phyloP scores from a whole-genome alignment of 73 alveolate species.

The Tetrahymena borealis region DNA sequence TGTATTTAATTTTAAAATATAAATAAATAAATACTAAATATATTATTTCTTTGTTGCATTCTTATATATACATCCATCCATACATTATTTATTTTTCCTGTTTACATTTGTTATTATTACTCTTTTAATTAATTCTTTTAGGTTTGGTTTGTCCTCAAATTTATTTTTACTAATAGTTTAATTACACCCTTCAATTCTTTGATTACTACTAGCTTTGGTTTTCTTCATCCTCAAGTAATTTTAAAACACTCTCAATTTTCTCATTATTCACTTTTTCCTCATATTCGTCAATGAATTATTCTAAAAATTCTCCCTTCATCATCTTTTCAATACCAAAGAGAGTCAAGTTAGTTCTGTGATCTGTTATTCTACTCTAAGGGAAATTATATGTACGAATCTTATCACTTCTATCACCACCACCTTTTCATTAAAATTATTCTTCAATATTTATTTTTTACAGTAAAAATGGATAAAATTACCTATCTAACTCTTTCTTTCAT shows the following conservation, averaged over 20 bases:
- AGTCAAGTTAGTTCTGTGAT: constrained; percentile 67
- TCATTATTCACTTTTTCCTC: neutral
- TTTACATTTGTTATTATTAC: too few species aligned
- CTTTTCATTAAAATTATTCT: constrained; percentile 34
- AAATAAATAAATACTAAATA: too few species aligned
- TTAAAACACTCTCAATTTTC: neutral
- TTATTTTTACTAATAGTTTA: too few species aligned
- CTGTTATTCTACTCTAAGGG: constrained; percentile 83
- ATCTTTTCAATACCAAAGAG: constrained; percentile 66
- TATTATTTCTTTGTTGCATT: too few species aligned
- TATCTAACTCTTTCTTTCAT: constrained; percentile 30
- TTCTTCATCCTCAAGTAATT: neutral
- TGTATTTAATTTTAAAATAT: too few species aligned
- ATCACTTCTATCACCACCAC: constrained; percentile 77
- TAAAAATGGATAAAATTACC: neutral
- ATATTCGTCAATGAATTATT: constrained; percentile 53
- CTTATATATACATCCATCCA: too few species aligned
- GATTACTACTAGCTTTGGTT: too few species aligned
- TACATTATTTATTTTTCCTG: too few species aligned
- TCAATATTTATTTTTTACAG: neutral
- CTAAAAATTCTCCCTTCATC: constrained; percentile 61
- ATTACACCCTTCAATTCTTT: too few species aligned
- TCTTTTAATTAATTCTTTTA: too few species aligned
- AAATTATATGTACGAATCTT: constrained; percentile 83
- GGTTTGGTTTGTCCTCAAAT: too few species aligned